phyloP scores from a whole-genome alignment of 768 basidiomycete genomes.

The Paxillus ammoniavirescens region DNA sequence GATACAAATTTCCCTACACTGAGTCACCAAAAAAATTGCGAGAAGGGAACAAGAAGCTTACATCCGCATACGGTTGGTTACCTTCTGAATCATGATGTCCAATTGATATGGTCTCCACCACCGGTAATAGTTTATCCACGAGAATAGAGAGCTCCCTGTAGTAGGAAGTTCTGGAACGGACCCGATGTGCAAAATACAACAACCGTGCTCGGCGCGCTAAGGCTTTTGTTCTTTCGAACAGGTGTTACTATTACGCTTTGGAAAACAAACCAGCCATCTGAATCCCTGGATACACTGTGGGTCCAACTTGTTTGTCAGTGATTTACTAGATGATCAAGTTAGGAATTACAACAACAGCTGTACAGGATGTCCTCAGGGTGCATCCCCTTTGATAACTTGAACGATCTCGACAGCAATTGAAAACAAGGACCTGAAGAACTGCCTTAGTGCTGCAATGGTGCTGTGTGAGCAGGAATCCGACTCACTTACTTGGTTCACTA shows the following conservation, averaged over 20 bases:
- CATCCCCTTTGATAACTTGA: no score
- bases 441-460: no score
- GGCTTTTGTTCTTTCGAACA: background rate
- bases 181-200: background rate
- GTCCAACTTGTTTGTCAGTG: background rate
- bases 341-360: background rate
- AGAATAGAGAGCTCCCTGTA: no score
- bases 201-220: background rate
- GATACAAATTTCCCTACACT: background rate
- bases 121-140: no score
- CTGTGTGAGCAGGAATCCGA: no score
- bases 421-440: no score
- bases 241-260: background rate
- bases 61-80: background rate
- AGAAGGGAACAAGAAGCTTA: background rate
- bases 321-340: background rate
- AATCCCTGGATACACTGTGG: background rate
- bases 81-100: background rate
- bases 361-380: background rate
- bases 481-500: no score
- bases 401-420: no score
- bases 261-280: background rate
- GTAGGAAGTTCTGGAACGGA: no score
- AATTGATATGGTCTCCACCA: background rate
- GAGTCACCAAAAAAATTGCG: background rate